Percentiles rank a stretch among this genome's conserved stretches.
These are phyloP conservation scores for Aegilops bicornis DNA, from an alignment of 176 grass and related monocot genomes.

Conservation along the genomic window DNA sequence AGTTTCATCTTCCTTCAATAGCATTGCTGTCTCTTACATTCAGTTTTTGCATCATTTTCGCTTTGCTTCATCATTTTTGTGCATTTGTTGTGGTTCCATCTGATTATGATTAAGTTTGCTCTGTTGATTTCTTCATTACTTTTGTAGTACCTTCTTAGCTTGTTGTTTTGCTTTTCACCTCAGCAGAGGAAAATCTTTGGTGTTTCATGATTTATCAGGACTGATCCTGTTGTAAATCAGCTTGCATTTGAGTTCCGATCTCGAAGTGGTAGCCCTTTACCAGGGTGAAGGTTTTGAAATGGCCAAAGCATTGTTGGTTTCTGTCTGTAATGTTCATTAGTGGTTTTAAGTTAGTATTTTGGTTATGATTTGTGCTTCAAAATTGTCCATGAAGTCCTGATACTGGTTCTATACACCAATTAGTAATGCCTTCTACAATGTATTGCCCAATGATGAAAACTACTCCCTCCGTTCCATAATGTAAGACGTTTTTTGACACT, in stretches of 20 bases:
- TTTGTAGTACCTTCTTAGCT: not conserved
- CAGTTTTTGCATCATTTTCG: not conserved
- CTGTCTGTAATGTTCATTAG: not conserved
- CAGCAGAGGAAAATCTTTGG: not conserved
- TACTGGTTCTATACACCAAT: not conserved
- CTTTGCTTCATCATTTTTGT: not conserved
- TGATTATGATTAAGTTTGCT: not conserved
- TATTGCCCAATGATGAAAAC: too few relatives aligned
- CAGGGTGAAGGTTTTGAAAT: not conserved
- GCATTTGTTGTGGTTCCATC: not conserved
- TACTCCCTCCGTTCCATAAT: too few relatives aligned
- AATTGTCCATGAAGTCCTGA: not conserved
- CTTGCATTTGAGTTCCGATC: not conserved
- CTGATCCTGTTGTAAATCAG: too few relatives aligned
- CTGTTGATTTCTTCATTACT: not conserved
- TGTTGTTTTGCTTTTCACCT: conserved; percentile 1
- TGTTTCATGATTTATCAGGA: not conserved
- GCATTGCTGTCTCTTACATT: not conserved
- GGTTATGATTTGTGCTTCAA: not conserved
- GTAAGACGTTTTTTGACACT: too few relatives aligned
- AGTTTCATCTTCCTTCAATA: not conserved
- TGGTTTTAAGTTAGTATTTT: not conserved
- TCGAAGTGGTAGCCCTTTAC: not conserved
- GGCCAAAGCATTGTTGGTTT: not conserved
- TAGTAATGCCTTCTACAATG: too few relatives aligned